Percentiles rank a stretch among this genome's conserved stretches.
These are phyloP conservation scores for Linum lewisii DNA, from an alignment of 345 rosid species.

Conservation along the genomic window DNA sequence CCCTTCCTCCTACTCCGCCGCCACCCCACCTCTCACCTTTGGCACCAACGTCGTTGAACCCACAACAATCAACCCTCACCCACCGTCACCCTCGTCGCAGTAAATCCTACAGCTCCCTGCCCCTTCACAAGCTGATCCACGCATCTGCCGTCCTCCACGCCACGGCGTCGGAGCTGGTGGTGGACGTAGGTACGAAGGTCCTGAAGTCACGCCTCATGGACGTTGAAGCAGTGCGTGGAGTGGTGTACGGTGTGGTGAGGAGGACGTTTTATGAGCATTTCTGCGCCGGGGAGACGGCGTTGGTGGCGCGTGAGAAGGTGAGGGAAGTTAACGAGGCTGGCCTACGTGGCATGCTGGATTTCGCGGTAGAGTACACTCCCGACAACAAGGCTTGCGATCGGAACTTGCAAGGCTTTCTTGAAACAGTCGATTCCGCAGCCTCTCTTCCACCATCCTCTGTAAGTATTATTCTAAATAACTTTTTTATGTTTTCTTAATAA, in stretches of 20 bases:
- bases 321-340: slow-evolving; percentile 43
- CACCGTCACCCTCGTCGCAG: slow-evolving; percentile 29
- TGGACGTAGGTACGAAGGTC: slow-evolving; percentile 65
- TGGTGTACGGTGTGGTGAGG: slow-evolving; percentile 28
- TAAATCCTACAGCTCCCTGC: slow-evolving; percentile 38
- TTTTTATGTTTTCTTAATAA: neutral
- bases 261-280: slow-evolving; percentile 71
- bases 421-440: slow-evolving; percentile 44
- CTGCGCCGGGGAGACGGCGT: slow-evolving; percentile 59
- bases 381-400: slow-evolving; percentile 50
- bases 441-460: slow-evolving; percentile 60
- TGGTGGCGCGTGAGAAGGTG: slow-evolving; percentile 34
- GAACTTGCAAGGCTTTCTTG: slow-evolving; percentile 48
- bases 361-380: slow-evolving; percentile 57
- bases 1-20: slow-evolving; percentile 30
- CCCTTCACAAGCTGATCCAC: slow-evolving; percentile 43
- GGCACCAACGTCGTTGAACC: slow-evolving; percentile 19
- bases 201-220: slow-evolving; percentile 64
- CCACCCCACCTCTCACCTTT: slow-evolving; percentile 22
- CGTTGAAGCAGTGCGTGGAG: slow-evolving; percentile 26
- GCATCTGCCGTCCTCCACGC: slow-evolving; percentile 42
- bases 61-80: slow-evolving; percentile 3
- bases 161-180: slow-evolving; percentile 48
- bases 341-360: slow-evolving; percentile 64
- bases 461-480: slow-evolving; percentile 13